Evolutionary conservation across 106 monocot species (phyloP), one percentile per base, ranked within the genome.

Genomic region (Agapanthus africanus): DNA sequence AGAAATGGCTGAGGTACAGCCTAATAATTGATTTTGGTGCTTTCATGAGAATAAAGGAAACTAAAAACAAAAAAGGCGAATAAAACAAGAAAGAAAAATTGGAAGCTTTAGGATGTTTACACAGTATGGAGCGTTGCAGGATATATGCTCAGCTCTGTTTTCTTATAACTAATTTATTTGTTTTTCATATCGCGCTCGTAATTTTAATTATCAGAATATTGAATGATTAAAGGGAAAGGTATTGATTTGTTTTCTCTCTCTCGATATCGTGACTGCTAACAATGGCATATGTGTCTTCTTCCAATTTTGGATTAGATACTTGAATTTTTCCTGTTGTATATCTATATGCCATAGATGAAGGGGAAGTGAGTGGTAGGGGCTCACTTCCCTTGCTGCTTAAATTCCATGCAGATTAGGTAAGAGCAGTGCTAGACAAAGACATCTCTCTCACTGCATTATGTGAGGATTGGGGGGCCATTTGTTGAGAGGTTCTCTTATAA

Each of bases 321-420:
- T n/a, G n/a, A n/a, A 71, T 59, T 60, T 60, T 40, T 59, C 18
- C 71, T 36, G 1, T 40, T 42, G 0, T 16, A 41, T 71, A 32
- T 71, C 40, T 60, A 41, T 5, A 19, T 25, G 57, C 31, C 33
- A 34, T 71, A 41, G 40, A 33, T 42, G 15, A 42, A 31, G 10
- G 40, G 30, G 25, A 32, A 39, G 71, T 6, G 15, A 32, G 18
- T 11, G 36, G 71, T 41, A 6, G 40, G 40, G 71, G 41, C 28
- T 71, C 60, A 71, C 59, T 42, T 59, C 40, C 56, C 30, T 32
- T 41, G 71, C 60, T 71, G 26, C 71, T 71, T 27, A 60, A 71
- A 60, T 71, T 71, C 59, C 71, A 60, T 71, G 27, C 71, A 54
- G 41, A 19, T 42, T 41, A 40, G 70, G 39, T 59, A 27, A 16